Percentiles rank a stretch among this genome's conserved stretches.
These are phyloP conservation scores for Camptophora hylomeconis DNA, from an alignment of 2,329 filamentous ascomycete species.

Conservation along the genomic window DNA sequence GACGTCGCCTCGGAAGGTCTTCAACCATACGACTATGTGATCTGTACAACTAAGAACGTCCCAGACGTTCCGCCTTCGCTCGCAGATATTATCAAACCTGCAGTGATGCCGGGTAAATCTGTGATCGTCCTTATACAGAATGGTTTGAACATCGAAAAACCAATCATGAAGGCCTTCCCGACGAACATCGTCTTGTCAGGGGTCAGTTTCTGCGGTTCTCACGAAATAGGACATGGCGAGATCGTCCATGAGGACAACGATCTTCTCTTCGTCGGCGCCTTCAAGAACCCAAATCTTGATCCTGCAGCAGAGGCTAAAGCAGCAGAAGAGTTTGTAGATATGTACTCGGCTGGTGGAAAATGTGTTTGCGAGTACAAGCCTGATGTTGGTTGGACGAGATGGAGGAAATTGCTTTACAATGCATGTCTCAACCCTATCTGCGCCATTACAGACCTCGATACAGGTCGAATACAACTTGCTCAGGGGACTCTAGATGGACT, in stretches of 20 bases:
- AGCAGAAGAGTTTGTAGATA: conserved; percentile 31
- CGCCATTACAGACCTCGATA: conserved; percentile 39
- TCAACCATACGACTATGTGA: conserved; percentile 40
- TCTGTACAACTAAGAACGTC: conserved; percentile 47
- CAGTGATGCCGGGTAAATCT: conserved; percentile 38
- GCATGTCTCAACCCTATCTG: conserved; percentile 41
- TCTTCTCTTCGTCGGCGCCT: conserved; percentile 35
- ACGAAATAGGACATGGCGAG: conserved; percentile 33
- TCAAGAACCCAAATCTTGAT: conserved; percentile 8
- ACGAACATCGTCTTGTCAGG: conserved; percentile 40
- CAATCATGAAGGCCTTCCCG: conserved; percentile 38
- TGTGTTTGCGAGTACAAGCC: conserved; percentile 28
- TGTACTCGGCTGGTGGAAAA: conserved; percentile 37
- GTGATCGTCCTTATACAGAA: conserved; percentile 48
- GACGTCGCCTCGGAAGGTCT: conserved; percentile 21
- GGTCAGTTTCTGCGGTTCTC: conserved; percentile 39
- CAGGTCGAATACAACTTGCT: conserved; percentile 35
- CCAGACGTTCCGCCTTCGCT: conserved; percentile 39
- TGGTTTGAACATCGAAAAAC: conserved; percentile 49
- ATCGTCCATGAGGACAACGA: conserved; percentile 43
- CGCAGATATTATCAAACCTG: conserved; percentile 37
- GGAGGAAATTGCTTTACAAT: conserved; percentile 35
- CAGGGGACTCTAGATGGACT: conserved; percentile 33
- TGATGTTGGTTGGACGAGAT: conserved; percentile 20
- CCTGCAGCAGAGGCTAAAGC: conserved; percentile 13